Conservation (phyloP, 495 filamentous ascomycete genomes). For the Copromyces sp. region DNA sequence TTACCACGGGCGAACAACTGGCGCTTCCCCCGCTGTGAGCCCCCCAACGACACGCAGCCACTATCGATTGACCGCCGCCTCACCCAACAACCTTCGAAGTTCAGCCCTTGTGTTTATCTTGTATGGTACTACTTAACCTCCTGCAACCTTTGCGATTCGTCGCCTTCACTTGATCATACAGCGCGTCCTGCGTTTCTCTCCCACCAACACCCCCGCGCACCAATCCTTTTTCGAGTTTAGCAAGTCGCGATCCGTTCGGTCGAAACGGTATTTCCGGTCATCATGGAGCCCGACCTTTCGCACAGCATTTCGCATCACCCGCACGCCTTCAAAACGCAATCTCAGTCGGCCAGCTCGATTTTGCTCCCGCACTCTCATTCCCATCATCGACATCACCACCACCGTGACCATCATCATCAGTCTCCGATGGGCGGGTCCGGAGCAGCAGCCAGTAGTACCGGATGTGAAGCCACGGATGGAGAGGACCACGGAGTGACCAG, state of each 20-base stretch:
- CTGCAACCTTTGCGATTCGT: not conserved
- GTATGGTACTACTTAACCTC: not conserved
- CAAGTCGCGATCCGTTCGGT: not conserved
- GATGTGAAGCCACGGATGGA: constrained; percentile 37
- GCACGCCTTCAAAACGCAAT: constrained; percentile 38
- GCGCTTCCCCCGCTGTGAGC: not conserved
- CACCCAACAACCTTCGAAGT: not conserved
- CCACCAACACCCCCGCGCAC: not conserved
- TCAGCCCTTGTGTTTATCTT: not conserved
- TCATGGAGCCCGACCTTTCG: constrained; percentile 28
- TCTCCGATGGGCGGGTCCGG: constrained; percentile 25
- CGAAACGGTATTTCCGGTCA: not conserved
- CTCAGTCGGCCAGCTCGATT: constrained; percentile 18
- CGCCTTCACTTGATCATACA: not conserved
- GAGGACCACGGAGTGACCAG: constrained; percentile 36
- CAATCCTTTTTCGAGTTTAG: not conserved
- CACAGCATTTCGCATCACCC: constrained; percentile 34
- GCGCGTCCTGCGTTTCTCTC: not conserved
- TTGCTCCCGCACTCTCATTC: constrained; percentile 1
- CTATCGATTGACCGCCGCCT: not conserved
- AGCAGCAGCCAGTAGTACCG: constrained; percentile 31
- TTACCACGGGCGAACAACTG: not conserved
- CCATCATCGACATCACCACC: constrained; percentile 18
- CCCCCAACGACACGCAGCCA: not conserved
- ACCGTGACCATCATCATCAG: constrained; percentile 3